Evolutionary conservation across 768 basidiomycete species (phyloP).

Genomic region (Strobilomyces dryophilus): DNA sequence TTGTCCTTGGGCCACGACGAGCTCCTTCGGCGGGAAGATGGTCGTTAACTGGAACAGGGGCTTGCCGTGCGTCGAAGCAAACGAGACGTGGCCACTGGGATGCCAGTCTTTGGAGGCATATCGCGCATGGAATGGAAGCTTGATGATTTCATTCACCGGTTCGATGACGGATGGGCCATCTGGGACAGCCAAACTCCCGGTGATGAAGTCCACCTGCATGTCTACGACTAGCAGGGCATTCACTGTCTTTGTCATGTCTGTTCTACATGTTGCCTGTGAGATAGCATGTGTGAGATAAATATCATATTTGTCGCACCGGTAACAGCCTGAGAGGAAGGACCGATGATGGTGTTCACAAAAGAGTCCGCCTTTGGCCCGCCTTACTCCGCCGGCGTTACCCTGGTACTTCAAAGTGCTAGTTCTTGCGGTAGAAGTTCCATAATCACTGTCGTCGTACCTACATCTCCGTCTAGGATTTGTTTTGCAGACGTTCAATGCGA

Average conservation of each 20-base stretch:
- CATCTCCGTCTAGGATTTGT: no score
- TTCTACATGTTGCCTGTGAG: background rate
- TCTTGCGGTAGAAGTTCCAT: no score
- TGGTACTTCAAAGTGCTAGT: no score
- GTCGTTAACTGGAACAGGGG: constrained; percentile 38
- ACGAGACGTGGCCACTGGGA: constrained; percentile 65
- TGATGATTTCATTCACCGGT: constrained; percentile 53
- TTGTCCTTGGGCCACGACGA: constrained; percentile 28
- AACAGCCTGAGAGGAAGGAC: no score
- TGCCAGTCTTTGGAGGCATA: constrained; percentile 60
- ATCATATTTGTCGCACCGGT: background rate
- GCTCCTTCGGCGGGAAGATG: constrained; percentile 31
- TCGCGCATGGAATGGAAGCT: constrained; percentile 47
- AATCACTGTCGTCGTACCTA: no score
- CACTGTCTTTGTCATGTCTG: constrained; percentile 18
- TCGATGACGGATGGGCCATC: constrained; percentile 54
- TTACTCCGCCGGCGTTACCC: no score
- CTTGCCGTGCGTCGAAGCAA: constrained; percentile 50
- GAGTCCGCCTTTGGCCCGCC: background rate
- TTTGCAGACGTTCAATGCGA: no score
- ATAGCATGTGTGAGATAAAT: background rate
- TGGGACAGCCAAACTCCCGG: constrained; percentile 68
- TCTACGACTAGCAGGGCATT: constrained; percentile 69
- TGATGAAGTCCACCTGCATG: constrained; percentile 81
- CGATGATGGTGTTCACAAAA: no score